Evolutionary conservation across 75 land plant species (phyloP).

Genomic region (Picea sitchensis): DNA sequence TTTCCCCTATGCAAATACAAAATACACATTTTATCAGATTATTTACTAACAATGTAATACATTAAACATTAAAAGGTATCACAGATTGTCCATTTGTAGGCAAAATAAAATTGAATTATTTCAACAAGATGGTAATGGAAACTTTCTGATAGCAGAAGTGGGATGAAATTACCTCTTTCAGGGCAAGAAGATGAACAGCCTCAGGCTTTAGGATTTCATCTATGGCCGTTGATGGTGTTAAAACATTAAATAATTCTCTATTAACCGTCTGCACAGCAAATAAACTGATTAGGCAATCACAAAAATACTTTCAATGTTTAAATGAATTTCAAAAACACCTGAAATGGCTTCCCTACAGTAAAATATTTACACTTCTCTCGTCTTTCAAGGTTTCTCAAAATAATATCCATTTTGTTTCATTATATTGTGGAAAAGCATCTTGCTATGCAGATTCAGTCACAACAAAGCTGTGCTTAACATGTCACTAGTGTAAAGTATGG

Average conservation of each 20-base stretch:
- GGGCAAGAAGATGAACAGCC: slow-evolving; percentile 87
- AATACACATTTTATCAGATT: no score
- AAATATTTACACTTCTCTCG: background rate
- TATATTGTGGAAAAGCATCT: background rate
- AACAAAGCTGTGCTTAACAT: no score
- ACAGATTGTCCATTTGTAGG: no score
- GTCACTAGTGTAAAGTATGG: no score
- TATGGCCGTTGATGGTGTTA: slow-evolving; percentile 67
- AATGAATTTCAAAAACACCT: background rate
- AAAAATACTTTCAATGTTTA: background rate
- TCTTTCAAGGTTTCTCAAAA: background rate
- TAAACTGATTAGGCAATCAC: background rate
- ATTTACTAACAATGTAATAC: background rate
- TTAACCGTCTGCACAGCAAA: slow-evolving; percentile 64
- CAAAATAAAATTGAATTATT: background rate
- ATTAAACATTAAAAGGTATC: background rate
- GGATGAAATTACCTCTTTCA: slow-evolving; percentile 62
- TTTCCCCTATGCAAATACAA: background rate
- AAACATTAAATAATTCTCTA: slow-evolving; percentile 67
- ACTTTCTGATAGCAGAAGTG: background rate
- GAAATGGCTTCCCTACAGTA: background rate
- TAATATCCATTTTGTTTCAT: background rate
- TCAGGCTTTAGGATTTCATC: slow-evolving; percentile 75
- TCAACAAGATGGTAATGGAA: no score
- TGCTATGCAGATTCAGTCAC: no score